Percentiles rank a stretch among this genome's conserved stretches.
These are phyloP conservation scores for Neolentinus lepideus DNA, from an alignment of 1,284 basidiomycete species.

Conservation along the genomic window DNA sequence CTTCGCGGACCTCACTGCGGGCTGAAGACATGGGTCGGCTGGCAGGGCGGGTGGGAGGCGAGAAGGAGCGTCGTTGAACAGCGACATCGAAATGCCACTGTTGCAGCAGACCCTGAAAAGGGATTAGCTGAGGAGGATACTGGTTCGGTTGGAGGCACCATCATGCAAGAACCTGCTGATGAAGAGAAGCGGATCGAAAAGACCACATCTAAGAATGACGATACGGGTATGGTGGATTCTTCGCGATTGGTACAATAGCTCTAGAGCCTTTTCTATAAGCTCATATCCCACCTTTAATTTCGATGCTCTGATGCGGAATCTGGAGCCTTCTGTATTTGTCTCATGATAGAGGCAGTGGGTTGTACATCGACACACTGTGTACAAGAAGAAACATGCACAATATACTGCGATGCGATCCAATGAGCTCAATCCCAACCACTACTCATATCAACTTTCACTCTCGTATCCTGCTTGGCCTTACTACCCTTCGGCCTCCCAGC, in stretches of 20 bases:
- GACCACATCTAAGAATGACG: slow-evolving; percentile 3
- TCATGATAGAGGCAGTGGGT: too few species aligned
- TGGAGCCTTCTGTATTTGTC: too few species aligned
- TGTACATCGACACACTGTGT: too few species aligned
- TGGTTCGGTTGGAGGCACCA: not conserved
- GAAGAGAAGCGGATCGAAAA: too few species aligned
- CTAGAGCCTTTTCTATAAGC: too few species aligned
- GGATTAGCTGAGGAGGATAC: not conserved
- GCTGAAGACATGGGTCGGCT: slow-evolving; percentile 32
- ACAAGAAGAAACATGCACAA: not conserved
- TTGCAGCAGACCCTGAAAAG: not conserved
- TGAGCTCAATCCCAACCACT: slow-evolving; percentile 52
- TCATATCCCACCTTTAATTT: too few species aligned
- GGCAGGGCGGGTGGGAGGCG: slow-evolving; percentile 24
- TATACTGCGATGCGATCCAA: not conserved
- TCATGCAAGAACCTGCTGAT: not conserved
- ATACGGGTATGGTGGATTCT: too few species aligned
- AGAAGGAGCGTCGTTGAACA: slow-evolving; percentile 12
- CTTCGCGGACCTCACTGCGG: slow-evolving; percentile 34
- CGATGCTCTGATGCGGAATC: too few species aligned
- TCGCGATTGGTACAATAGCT: too few species aligned
- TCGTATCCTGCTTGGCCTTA: slow-evolving; percentile 76
- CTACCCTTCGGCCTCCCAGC: slow-evolving; percentile 73
- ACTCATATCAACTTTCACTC: slow-evolving; percentile 54
- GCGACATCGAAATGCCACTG: not conserved